These are phyloP conservation scores for Nothophytophthora sp. DNA, from an alignment of 352 stramenopile species.

Conservation along the genomic window DNA sequence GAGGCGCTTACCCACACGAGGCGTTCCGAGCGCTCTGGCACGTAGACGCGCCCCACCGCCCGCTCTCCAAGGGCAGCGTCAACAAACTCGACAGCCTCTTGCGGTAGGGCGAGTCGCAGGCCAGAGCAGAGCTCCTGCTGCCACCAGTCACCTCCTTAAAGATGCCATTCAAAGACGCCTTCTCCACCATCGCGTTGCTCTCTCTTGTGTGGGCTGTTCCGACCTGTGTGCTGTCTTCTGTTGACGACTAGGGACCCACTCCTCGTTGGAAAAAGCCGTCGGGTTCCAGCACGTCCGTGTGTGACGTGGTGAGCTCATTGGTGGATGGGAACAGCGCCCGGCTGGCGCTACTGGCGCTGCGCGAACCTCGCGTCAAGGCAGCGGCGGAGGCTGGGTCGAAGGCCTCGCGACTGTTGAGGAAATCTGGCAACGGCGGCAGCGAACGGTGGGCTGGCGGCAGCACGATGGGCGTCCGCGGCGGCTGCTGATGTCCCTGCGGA, in stretches of 20 bases:
- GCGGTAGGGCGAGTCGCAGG: slow-evolving; percentile 29
- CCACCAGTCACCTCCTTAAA: not conserved
- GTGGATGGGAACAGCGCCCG: slow-evolving; percentile 52
- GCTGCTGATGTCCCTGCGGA: slow-evolving; percentile 13
- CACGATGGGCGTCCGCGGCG: slow-evolving; percentile 52
- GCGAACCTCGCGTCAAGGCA: slow-evolving; percentile 7
- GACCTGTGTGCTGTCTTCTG: not conserved
- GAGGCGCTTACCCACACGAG: slow-evolving; percentile 54
- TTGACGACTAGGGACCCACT: too few relatives aligned
- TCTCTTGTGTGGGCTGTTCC: not conserved
- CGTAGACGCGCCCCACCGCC: slow-evolving; percentile 71
- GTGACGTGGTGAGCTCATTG: slow-evolving; percentile 32
- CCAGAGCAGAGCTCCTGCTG: not conserved
- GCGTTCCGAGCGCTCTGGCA: slow-evolving; percentile 77
- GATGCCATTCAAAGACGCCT: not conserved
- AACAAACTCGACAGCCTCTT: slow-evolving; percentile 86
- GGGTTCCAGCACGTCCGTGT: slow-evolving; percentile 39
- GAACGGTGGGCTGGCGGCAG: slow-evolving; percentile 51
- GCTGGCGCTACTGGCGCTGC: slow-evolving; percentile 15
- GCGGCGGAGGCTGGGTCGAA: slow-evolving; percentile 46
- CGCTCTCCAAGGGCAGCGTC: slow-evolving; percentile 70
- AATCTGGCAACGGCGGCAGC: slow-evolving; percentile 60
- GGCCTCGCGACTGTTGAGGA: slow-evolving; percentile 60
- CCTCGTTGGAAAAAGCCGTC: slow-evolving; percentile 51
- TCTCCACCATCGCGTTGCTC: not conserved